Conservation (phyloP, 2,329 filamentous ascomycete species). For the Aspergillus glaucus region DNA sequence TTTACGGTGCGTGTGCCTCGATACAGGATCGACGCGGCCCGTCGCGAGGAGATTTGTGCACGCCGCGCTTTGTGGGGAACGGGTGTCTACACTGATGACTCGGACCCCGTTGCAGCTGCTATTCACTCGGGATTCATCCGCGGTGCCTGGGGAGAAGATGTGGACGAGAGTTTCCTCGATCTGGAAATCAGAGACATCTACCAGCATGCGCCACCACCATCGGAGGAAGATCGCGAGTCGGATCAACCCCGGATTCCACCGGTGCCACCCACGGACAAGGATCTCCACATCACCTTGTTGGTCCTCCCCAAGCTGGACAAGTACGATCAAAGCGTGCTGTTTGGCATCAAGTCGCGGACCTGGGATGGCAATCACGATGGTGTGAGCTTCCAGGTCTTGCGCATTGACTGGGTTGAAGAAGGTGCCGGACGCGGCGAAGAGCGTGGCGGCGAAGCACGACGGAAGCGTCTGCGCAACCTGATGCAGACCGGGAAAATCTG, state of each 20-base stretch:
- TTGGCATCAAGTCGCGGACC: constrained; percentile 73
- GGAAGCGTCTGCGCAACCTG: constrained; percentile 43
- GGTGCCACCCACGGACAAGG: constrained; percentile 58
- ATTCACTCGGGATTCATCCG: constrained; percentile 91
- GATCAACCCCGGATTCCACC: constrained; percentile 32
- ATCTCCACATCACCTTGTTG: constrained; percentile 80
- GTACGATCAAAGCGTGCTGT: constrained; percentile 69
- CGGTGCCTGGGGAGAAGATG: constrained; percentile 76
- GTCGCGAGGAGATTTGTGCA: constrained; percentile 76
- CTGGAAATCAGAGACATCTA: constrained; percentile 45
- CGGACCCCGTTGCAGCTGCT: constrained; percentile 83
- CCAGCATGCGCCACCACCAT: constrained; percentile 36
- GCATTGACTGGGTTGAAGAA: constrained; percentile 81
- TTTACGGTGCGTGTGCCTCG: constrained; percentile 82
- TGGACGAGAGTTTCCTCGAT: constrained; percentile 63
- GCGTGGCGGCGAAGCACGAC: constrained; percentile 41
- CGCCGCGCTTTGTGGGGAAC: constrained; percentile 84
- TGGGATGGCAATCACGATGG: constrained; percentile 77
- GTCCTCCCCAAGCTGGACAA: constrained; percentile 72
- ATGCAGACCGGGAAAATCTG: constrained; percentile 39
- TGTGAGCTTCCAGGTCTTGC: constrained; percentile 78
- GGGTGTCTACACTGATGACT: constrained; percentile 92
- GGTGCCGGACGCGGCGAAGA: constrained; percentile 42
- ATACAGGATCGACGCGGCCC: constrained; percentile 62
- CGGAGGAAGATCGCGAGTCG: constrained; percentile 30